Base-by-base conservation (phyloP, 768 basidiomycete species). In the Rickenella mellea region DNA sequence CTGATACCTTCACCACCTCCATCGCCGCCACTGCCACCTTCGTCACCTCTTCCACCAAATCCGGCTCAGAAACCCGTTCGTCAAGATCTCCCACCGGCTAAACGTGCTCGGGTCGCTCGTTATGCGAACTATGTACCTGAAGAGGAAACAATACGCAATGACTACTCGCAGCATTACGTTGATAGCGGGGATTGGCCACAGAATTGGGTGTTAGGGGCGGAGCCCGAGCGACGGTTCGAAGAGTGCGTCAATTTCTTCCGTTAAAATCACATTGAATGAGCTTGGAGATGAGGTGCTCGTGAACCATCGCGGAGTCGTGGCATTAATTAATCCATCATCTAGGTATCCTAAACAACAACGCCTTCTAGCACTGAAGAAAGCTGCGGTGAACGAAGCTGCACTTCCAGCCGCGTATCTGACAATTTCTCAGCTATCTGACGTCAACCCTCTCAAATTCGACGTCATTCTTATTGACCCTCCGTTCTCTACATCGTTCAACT, bases 341-440 rank as follows among this genome's bases (percentile, higher is more conserved):
- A 97, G 94, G 62, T 97, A 98, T 58, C 94, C 96, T 2, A 94
- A 96, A 51, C 88, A 94, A 52, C 83, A 84, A 53, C 76, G 86
- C 2, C 65, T 99, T 5, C 70, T 97, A 32, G 68, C 72, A 11
- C 69, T 96, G 39, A 98, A 99, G 60, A 82, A 88, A 55, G 69
- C 71, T 0, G 78, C 85, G 1, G 86, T 93, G 17, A 70, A 76
- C 33, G 66, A 67, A 37, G 71, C 80, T 45, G 73, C 91, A 1
- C 72, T 81, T 12, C 76, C 84, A 0, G 83, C 93, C 0, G 69
- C 74, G 2, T 91, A 84, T 57, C 71, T 92, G 19, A 69, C 78
- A 6, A 69, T 72, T 44, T 69, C 77, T 22, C 67, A 74, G 19
- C 61, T 89, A 4, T 63, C 66, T 0, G 66, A 69, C 2, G 59